Evolutionary conservation across 495 filamentous ascomycete genomes (phyloP), one percentile per base, ranked within the genome.

Genomic region (Clohesyomyces aquaticus): DNA sequence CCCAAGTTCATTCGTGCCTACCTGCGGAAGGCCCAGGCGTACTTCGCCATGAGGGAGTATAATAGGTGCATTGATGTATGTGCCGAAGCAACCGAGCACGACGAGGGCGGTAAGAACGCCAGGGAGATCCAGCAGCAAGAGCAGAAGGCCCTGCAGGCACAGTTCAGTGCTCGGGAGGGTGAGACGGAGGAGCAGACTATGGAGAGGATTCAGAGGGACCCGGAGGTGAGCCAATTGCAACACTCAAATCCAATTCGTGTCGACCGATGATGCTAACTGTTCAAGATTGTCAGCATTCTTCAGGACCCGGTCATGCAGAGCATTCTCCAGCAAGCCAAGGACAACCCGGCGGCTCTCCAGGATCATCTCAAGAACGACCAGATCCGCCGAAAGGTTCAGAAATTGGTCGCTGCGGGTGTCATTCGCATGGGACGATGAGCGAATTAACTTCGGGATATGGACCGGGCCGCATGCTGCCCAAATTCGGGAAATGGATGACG

Each of bases 181-280:
- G 94, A 98, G 83, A 96, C 91, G 0, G 95, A 98, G 79, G 89
- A 97, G 75, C 88, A 98, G 83, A 97, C 94, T 0, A 87, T 90
- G 79, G 92, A 92, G 79, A 82, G 94, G 45, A 87, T 98, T 71
- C 87, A 89, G 80, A 87, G 87, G 58, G 95, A 98, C 74, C 94
- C 94, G 3, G 93, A 97, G 80, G 91, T 95, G 77, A 79, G 87
- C 75, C n/a, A n/a, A n/a, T n/a, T n/a, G n/a, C n/a, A n/a, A n/a
- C n/a, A n/a, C n/a, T n/a, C n/a, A n/a, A 47, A n/a, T 47, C 35
- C 4, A 1, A 27, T 14, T 9, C 11, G 3, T 1, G 11, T 16
- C 22, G 25, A 35, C 38, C 38, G 16, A 50, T 52, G 45, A 49
- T 63, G 54, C 0, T 14, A 16, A 27, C 22, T 49, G n/a, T n/a